These are phyloP conservation scores for Porcisia hertigi DNA, from an alignment of 208 protist genomes.

Conservation along the genomic window DNA sequence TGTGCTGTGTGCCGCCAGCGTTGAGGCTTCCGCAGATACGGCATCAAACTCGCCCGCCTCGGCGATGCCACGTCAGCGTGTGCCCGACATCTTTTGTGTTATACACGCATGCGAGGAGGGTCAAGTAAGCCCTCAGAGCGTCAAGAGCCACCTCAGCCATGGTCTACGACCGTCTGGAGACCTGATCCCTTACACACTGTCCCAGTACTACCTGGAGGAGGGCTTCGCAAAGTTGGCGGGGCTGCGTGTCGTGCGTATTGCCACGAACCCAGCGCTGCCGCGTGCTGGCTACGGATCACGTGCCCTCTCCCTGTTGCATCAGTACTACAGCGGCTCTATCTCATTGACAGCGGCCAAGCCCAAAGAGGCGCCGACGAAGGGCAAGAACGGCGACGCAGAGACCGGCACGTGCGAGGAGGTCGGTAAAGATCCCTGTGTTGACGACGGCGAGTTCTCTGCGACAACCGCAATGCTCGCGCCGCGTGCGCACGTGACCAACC, in stretches of 20 bases:
- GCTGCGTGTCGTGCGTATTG: constrained; percentile 98
- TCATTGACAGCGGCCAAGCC: constrained; percentile 36
- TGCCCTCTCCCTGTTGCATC: constrained; percentile 89
- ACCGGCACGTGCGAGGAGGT: background rate
- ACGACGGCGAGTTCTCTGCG: constrained; percentile 19
- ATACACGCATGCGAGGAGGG: constrained; percentile 98
- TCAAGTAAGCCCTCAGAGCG: constrained; percentile 89
- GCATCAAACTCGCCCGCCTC: constrained; percentile 1
- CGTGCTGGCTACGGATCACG: constrained; percentile 97
- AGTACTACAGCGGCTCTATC: constrained; percentile 96
- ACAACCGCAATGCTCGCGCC: constrained; percentile 30
- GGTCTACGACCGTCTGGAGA: constrained; percentile 96
- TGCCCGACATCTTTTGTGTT: constrained; percentile 98
- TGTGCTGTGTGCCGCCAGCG: constrained; percentile 92
- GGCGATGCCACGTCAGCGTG: constrained; percentile 27
- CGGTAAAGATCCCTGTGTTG: constrained; percentile 1
- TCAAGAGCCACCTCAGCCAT: constrained; percentile 83
- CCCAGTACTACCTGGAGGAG: constrained; percentile 96
- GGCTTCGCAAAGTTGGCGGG: constrained; percentile 95
- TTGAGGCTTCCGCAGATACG: constrained; percentile 53
- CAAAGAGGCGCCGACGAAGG: background rate
- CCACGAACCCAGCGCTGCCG: constrained; percentile 97
- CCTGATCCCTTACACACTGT: constrained; percentile 99
- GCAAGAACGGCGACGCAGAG: background rate
- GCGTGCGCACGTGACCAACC: constrained; percentile 61